A percentile compares a stretch with the other conserved stretches of the same genome.
Conservation (phyloP, 2,329 filamentous ascomycete species). For the Ceratocystis smalleyi region DNA sequence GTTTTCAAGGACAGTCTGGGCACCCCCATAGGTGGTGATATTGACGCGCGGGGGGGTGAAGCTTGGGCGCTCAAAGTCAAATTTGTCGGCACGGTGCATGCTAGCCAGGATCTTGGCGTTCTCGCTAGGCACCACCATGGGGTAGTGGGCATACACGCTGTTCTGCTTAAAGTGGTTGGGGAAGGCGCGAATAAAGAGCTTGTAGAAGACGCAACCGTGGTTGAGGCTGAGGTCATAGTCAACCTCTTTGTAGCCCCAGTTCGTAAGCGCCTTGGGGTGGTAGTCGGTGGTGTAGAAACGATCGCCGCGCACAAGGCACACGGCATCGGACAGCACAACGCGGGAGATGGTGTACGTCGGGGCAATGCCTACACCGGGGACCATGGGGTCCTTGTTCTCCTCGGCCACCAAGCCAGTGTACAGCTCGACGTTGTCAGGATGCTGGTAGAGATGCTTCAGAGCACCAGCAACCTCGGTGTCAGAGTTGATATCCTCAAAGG, state of each 20-base stretch:
- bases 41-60: conserved; percentile 36
- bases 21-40: conserved; percentile 45
- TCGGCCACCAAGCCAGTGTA: conserved; percentile 68
- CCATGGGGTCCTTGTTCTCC: conserved; percentile 58
- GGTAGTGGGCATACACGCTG: conserved; percentile 69
- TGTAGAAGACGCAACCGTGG: conserved; percentile 73
- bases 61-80: conserved; percentile 50
- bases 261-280: conserved; percentile 57
- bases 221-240: conserved; percentile 59
- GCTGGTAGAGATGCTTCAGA: conserved; percentile 54
- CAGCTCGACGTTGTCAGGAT: conserved; percentile 65
- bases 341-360: conserved; percentile 64
- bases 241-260: conserved; percentile 68
- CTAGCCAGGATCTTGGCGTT: conserved; percentile 55
- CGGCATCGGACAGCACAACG: conserved; percentile 62
- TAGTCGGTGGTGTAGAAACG: conserved; percentile 69
- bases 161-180: conserved; percentile 63
- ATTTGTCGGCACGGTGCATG: conserved; percentile 50
- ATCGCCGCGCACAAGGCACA: conserved; percentile 63
- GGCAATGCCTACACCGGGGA: conserved; percentile 57
- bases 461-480: conserved; percentile 54
- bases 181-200: conserved; percentile 61
- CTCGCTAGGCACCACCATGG: conserved; percentile 53
- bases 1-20: conserved; percentile 46
- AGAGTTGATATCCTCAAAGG: conserved; percentile 71